Evolutionary conservation across 352 stramenopile genomes (phyloP), one percentile per base, ranked within the genome.

Genomic region (Globisporangium barbulae): DNA sequence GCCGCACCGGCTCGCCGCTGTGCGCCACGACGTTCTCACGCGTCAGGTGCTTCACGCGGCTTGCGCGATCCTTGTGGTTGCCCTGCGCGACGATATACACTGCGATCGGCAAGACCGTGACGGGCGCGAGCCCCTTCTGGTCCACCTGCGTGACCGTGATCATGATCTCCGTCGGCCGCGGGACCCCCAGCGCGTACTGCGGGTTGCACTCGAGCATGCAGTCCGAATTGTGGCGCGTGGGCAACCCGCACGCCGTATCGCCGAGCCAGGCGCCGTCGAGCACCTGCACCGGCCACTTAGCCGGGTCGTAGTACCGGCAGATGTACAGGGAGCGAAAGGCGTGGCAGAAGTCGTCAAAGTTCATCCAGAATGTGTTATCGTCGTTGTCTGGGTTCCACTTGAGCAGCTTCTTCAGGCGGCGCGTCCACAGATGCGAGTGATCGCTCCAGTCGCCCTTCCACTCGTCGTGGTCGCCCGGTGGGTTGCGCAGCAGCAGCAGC

Each of bases 301-400:
- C 61, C 10, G 90, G 89, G 61, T 98, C 91, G 70, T 98, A 98
- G 69, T 97, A 94, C 9, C 89, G 79, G 60, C 93, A 98, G 30
- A 97, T 72, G 79, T 98, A 98, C 0, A 98, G 68, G 53, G 84
- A 91, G 17, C 85, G 91, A 70, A 98, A 98, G 33, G 81, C 74
- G 42, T 94, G 78, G 66, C 85, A 93, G 64, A 98, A 98, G 68
- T 98, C 93, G 71, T 98, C 89, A 76, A 98, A 98, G 68, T 85
- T 93, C 89, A 98, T 98, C 89, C 88, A 98, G 71, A 98, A 98
- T 47, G 89, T 96, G 65, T 97, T 97, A 70, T 97, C 89, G 52
- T 90, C 81, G 35, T 71, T 78, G 53, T 96, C 77, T 12, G 83
- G 71, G 2, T 60, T 74, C 65, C 81, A 78, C 5, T 70, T 63